phyloP scores from a whole-genome alignment of 192 early-diverging fungal genomes.

The Podila verticillata region DNA sequence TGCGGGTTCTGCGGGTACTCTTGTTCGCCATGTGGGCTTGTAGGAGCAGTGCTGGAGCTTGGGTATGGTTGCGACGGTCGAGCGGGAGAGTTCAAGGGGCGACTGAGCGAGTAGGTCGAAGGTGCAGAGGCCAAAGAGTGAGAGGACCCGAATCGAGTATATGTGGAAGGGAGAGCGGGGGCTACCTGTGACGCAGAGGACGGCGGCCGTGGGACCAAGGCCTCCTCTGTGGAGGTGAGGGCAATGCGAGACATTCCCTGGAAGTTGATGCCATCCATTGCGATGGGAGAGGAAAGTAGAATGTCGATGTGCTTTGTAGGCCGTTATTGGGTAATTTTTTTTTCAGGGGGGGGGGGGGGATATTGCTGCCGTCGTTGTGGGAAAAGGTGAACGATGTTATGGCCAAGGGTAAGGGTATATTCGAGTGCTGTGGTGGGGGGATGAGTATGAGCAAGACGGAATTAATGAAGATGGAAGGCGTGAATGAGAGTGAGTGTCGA shows the following conservation, averaged over 20 bases:
- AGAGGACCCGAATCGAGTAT: background rate
- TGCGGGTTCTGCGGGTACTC: constrained; percentile 1
- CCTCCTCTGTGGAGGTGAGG: background rate
- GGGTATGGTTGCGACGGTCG: background rate
- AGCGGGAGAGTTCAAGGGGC: background rate
- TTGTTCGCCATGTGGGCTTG: background rate
- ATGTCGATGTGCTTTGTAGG: background rate
- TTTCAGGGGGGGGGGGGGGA: no score
- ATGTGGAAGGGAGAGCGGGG: background rate
- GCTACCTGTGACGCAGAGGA: background rate
- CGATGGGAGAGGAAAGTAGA: background rate
- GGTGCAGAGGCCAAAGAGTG: background rate
- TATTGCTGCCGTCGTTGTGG: no score
- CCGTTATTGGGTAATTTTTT: background rate
- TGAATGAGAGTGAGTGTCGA: no score
- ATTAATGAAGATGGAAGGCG: no score
- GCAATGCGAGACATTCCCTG: constrained; percentile 3
- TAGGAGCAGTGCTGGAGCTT: background rate
- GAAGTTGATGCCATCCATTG: background rate
- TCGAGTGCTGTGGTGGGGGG: no score
- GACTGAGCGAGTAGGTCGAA: background rate
- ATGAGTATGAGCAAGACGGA: no score
- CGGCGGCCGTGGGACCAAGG: background rate
- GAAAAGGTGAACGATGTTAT: no score
- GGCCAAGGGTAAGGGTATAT: no score